Conservation (phyloP, 163 green algal genomes). For the Chlamydomonas reinhardtii region DNA sequence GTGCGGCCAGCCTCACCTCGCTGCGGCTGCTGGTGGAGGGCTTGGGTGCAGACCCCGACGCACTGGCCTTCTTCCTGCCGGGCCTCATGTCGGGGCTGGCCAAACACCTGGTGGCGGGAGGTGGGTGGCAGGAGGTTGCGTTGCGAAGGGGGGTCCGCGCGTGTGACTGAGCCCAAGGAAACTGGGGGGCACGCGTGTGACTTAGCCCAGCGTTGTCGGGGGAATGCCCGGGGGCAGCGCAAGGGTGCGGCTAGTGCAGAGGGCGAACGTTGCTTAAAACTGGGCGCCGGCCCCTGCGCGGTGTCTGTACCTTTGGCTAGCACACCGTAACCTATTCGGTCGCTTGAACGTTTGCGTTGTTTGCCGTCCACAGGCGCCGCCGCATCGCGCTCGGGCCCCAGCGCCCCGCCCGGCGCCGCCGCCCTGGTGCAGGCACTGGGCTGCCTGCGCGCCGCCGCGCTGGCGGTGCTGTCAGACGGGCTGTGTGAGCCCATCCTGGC, state of each 20-base stretch:
- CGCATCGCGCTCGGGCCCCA: neutral
- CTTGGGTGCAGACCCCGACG: constrained; percentile 43
- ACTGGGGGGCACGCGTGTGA: no score
- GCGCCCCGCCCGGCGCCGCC: constrained; percentile 15
- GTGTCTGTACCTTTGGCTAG: constrained; percentile 35
- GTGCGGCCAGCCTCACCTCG: constrained; percentile 56
- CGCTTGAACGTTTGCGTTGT: no score
- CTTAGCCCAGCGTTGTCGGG: no score
- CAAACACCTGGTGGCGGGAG: constrained; percentile 66
- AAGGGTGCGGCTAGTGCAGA: no score
- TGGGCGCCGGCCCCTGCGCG: no score
- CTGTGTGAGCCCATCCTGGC: neutral
- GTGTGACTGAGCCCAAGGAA: no score
- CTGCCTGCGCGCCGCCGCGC: neutral
- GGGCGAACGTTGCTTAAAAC: no score
- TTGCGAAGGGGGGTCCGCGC: no score
- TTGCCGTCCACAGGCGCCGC: neutral
- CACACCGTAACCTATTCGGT: no score
- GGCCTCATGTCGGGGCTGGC: constrained; percentile 74
- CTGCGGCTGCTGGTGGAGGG: constrained; percentile 64
- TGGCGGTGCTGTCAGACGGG: constrained; percentile 3
- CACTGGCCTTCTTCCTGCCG: constrained; percentile 80
- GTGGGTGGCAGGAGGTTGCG: constrained; percentile 28
- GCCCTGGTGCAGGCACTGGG: constrained; percentile 9
- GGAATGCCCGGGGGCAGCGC: no score